A percentile compares a stretch with the other conserved stretches of the same genome.
phyloP scores from a whole-genome alignment of 257 asterid genomes.

The Nicotiana attenuata region DNA sequence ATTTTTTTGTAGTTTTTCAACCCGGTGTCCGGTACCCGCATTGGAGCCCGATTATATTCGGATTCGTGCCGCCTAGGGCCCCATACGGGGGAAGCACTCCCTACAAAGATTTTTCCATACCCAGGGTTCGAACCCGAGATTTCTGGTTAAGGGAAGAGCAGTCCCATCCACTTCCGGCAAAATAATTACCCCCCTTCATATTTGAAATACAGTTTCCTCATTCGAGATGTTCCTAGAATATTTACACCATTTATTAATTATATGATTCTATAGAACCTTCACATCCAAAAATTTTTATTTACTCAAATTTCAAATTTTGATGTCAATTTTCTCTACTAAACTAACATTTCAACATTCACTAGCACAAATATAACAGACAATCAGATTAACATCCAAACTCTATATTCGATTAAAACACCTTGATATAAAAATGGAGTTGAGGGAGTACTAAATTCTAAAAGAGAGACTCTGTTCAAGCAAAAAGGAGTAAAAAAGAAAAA shows the following conservation, averaged over 20 bases:
- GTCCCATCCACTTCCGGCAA: background rate
- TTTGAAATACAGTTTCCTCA: background rate
- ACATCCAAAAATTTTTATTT: background rate
- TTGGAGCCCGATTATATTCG: too few species aligned
- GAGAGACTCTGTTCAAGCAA: background rate
- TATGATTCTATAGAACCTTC: background rate
- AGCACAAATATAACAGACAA: background rate
- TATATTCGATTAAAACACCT: background rate
- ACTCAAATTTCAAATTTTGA: background rate
- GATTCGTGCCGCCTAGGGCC: too few species aligned
- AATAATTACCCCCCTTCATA: background rate
- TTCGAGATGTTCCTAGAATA: background rate
- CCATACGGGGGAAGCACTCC: too few species aligned
- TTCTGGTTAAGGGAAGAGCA: too few species aligned
- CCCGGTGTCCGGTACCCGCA: too few species aligned
- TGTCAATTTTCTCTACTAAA: background rate
- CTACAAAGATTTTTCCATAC: too few species aligned
- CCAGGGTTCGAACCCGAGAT: too few species aligned
- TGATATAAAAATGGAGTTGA: background rate
- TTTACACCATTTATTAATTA: background rate
- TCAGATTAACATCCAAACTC: background rate
- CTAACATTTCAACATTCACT: background rate
- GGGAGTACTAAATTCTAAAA: background rate
- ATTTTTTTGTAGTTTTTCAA: too few species aligned
- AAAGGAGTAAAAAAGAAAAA: background rate